A percentile compares a stretch with the other conserved stretches of the same genome.
Conservation (phyloP, 2,329 filamentous ascomycete species). For the Nemania serpens region DNA sequence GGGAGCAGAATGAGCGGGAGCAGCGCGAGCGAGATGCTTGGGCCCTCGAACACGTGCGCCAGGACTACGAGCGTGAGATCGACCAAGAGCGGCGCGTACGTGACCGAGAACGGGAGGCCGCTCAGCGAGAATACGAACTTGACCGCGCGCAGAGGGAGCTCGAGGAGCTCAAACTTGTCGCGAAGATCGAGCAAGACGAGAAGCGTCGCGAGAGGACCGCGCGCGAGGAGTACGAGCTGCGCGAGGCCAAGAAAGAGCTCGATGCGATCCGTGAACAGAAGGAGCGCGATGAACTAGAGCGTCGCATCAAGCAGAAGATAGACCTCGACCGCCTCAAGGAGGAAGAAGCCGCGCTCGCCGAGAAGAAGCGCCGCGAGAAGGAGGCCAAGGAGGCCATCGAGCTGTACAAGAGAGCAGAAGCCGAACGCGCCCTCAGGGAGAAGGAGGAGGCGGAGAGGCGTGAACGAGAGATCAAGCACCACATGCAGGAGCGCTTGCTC, state of each 20-base stretch:
- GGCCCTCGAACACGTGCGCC: constrained; percentile 40
- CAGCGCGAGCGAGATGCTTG: constrained; percentile 39
- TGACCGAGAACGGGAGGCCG: constrained; percentile 45
- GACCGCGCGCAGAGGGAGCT: constrained; percentile 43
- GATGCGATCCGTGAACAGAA: constrained; percentile 48
- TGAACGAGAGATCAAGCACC: constrained; percentile 59
- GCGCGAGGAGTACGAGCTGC: constrained; percentile 46
- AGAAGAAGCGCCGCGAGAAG: constrained; percentile 51
- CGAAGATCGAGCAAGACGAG: constrained; percentile 48
- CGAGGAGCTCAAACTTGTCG: constrained; percentile 49
- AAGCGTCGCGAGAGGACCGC: constrained; percentile 47
- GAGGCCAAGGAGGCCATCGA: constrained; percentile 57
- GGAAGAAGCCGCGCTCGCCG: constrained; percentile 51
- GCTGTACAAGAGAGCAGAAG: constrained; percentile 55
- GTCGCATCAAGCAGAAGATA: constrained; percentile 57
- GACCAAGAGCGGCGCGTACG: constrained; percentile 40
- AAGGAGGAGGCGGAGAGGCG: constrained; percentile 53
- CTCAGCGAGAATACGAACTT: constrained; percentile 48
- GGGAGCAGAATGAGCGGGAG: constrained; percentile 27
- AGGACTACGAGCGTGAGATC: constrained; percentile 40
- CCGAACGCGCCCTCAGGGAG: constrained; percentile 53
- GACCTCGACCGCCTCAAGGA: constrained; percentile 54
- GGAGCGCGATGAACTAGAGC: constrained; percentile 54
- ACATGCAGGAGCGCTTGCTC: constrained; percentile 61
- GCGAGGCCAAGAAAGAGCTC: constrained; percentile 42